Evolutionary conservation across 2,329 filamentous ascomycete genomes (phyloP).

Genomic region (Harringtonia lauricola): DNA sequence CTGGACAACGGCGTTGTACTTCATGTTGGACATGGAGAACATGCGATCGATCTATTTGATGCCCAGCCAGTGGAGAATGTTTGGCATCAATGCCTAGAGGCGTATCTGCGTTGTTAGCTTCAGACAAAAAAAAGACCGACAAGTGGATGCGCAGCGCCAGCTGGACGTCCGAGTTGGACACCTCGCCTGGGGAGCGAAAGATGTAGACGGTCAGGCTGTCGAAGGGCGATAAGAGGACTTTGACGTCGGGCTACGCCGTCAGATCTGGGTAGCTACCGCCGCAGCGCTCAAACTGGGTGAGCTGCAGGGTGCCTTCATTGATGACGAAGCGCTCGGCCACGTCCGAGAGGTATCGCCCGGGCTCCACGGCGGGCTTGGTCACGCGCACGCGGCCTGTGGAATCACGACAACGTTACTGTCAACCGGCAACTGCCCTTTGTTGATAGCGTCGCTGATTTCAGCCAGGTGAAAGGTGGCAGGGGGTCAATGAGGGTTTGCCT

Average conservation of each 20-base stretch:
- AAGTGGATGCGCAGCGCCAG: conserved; percentile 6
- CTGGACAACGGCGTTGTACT: conserved; percentile 6
- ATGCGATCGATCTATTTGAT: conserved; percentile 7
- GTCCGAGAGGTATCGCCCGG: conserved; percentile 3
- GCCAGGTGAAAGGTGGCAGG: conserved; percentile 4
- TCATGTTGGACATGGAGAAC: conserved; percentile 8
- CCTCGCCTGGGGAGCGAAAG: conserved; percentile 3
- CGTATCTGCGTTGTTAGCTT: conserved; percentile 1
- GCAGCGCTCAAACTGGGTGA: conserved; percentile 4
- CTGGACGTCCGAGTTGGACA: conserved; percentile 1
- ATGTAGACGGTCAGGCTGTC: conserved; percentile 5
- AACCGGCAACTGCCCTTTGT: not conserved
- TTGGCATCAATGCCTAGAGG: conserved; percentile 6
- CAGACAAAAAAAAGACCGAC: not conserved
- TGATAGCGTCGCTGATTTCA: conserved; percentile 3
- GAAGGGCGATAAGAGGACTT: conserved; percentile 5
- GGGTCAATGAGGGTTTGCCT: conserved; percentile 6
- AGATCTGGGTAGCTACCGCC: conserved; percentile 7
- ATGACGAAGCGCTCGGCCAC: conserved; percentile 6
- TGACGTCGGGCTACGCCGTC: conserved; percentile 5
- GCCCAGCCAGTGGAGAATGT: conserved; percentile 7
- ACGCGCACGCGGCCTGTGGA: conserved; percentile 1
- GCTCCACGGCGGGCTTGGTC: conserved; percentile 6
- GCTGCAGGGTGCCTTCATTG: conserved; percentile 5
- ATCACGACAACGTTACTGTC: conserved; percentile 3